Base-by-base conservation (phyloP, 192 early-diverging fungal species). In the Rhizoclosmatium sp. region DNA sequence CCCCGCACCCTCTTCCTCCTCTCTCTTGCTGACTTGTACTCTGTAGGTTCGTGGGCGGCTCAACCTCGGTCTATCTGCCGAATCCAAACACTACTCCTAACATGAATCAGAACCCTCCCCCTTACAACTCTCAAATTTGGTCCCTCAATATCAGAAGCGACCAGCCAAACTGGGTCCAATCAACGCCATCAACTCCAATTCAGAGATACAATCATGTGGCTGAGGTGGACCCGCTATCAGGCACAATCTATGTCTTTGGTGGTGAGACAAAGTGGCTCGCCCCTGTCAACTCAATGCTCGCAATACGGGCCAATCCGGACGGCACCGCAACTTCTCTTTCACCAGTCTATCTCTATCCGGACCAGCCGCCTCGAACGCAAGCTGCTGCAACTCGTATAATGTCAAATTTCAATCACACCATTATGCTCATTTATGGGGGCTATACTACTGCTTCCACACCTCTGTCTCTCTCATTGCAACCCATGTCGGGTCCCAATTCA, bases 381-480 rank as follows among this genome's bases (percentile, higher is more conserved):
- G 39, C 59, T 5, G 39, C 59, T 4, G 42, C 59, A 21, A n/a
- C 72, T 16, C n/a, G 21, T 4, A 75, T 75, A 19, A 45, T 64
- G 19, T 62, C 54, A 41, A 75, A 75, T 45, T 75, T 75, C 60
- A 62, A 75, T 46, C 72, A 75, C 45, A 47, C 41, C 46, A 75
- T 75, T 39, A 64, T 75, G 72, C 60, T 75, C 12, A 59, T 75
- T 4, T 75, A 75, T 47, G 72, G 72, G 10, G 72, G 72, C 7
- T 75, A 75, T 45, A 75, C 72, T 14, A 23, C 60, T 4, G n/a
- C 41, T 9, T 39, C 31, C 12, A 75, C 72, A 10, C 12, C 39
- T 10, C 59, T 41, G 54, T 62, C 59, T 19, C 46, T 49, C 10
- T 49, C 39, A 19, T 19, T 75, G 39, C n/a, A n/a, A 4, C 72